These are phyloP conservation scores for Chlamydomonas sphaeroides DNA, from an alignment of 139 green algal genomes.

Conservation along the genomic window DNA sequence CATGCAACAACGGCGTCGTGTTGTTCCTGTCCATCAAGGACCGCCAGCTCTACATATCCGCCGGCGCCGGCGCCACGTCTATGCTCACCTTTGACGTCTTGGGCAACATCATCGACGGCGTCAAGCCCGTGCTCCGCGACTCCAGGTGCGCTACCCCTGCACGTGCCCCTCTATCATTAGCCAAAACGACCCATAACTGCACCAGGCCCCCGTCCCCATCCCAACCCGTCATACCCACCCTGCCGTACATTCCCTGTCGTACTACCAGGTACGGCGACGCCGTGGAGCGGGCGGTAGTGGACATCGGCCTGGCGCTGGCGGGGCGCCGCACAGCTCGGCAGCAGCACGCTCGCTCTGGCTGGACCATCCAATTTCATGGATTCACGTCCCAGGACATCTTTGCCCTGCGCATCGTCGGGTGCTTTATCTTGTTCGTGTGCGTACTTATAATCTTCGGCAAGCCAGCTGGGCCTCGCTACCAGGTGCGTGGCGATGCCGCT, in stretches of 20 bases:
- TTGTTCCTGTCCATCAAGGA: conserved; percentile 70
- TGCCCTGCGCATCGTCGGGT: no score
- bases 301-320: conserved; percentile 56
- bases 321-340: no score
- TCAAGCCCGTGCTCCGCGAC: conserved; percentile 30
- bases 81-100: conserved; percentile 35
- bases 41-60: conserved; percentile 68
- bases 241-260: background rate
- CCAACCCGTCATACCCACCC: background rate
- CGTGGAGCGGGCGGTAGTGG: conserved; percentile 38
- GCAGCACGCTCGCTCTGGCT: no score
- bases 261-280: conserved; percentile 43
- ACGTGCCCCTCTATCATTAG: no score
- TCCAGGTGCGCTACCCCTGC: background rate
- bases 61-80: conserved; percentile 30
- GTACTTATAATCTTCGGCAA: no score
- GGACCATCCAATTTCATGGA: no score
- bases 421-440: no score
- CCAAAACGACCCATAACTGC: no score
- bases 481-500: no score
- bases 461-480: no score
- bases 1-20: conserved; percentile 78
- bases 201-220: background rate
- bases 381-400: no score
- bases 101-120: conserved; percentile 42